A percentile compares a stretch with the other conserved stretches of the same genome.
Conservation (phyloP, 2,329 filamentous ascomycete genomes). For the Fusarium aywerte region DNA sequence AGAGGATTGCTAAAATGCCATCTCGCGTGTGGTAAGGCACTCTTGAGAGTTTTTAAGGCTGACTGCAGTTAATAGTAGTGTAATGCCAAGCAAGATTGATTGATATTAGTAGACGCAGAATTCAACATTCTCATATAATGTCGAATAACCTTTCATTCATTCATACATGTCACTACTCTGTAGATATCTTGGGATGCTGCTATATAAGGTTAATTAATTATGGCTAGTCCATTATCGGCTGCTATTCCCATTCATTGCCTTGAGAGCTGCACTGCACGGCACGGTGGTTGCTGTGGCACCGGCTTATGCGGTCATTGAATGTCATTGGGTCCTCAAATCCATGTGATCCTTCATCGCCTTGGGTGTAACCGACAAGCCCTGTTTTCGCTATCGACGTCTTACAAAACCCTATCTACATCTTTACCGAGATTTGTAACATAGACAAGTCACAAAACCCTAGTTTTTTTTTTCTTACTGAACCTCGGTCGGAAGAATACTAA, state of each 20-base stretch:
- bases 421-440: background rate
- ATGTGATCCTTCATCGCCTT: constrained; percentile 22
- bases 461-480: background rate
- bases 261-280: background rate
- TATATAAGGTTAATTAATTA: constrained; percentile 6
- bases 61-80: constrained; percentile 17
- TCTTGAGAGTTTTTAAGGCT: constrained; percentile 27
- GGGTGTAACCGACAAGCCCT: constrained; percentile 12
- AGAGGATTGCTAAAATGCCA: constrained; percentile 12
- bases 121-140: background rate
- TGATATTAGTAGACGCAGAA: background rate
- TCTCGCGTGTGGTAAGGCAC: constrained; percentile 35
- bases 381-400: constrained; percentile 7
- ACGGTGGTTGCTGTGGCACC: constrained; percentile 32
- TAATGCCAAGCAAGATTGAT: background rate
- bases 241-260: background rate
- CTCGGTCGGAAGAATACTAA: background rate
- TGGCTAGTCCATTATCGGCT: background rate
- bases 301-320: constrained; percentile 14
- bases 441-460: no score
- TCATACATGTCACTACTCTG: no score
- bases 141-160: background rate
- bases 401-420: background rate
- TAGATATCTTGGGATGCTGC: background rate
- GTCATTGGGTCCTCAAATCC: constrained; percentile 22